Conservation (phyloP, 306 rosid genomes). For the Medicago truncatula region DNA sequence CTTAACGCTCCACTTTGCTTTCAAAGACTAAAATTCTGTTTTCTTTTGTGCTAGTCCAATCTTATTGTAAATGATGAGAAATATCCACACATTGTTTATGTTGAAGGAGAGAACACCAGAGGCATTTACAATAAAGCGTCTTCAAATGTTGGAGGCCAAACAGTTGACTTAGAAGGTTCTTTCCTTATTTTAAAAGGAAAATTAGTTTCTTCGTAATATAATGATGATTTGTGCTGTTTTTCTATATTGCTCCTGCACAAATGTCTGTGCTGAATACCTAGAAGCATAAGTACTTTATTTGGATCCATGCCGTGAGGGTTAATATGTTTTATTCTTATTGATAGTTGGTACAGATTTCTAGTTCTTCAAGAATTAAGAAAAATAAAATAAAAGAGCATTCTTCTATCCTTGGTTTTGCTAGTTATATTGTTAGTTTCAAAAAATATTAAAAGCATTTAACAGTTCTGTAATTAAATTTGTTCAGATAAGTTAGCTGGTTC, state of each 20-base stretch:
- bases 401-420: background rate
- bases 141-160: conserved; percentile 47
- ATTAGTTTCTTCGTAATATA: background rate
- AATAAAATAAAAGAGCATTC: background rate
- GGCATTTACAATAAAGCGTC: conserved; percentile 37
- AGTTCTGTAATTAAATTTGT: no score
- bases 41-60: conserved; percentile 68
- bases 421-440: background rate
- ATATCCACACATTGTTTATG: conserved; percentile 81
- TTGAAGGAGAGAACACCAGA: conserved; percentile 54
- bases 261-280: background rate
- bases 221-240: background rate
- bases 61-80: conserved; percentile 62
- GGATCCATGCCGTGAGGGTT: background rate
- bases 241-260: background rate
- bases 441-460: background rate
- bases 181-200: background rate
- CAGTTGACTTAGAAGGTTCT: conserved; percentile 73
- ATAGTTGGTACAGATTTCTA: background rate
- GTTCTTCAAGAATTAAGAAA: background rate
- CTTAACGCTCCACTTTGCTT: conserved; percentile 28
- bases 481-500: no score
- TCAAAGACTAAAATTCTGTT: conserved; percentile 31
- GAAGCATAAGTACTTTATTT: background rate
- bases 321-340: background rate